Evolutionary conservation across 2,329 filamentous ascomycete genomes (phyloP).

Genomic region (Pyrenophora teres): DNA sequence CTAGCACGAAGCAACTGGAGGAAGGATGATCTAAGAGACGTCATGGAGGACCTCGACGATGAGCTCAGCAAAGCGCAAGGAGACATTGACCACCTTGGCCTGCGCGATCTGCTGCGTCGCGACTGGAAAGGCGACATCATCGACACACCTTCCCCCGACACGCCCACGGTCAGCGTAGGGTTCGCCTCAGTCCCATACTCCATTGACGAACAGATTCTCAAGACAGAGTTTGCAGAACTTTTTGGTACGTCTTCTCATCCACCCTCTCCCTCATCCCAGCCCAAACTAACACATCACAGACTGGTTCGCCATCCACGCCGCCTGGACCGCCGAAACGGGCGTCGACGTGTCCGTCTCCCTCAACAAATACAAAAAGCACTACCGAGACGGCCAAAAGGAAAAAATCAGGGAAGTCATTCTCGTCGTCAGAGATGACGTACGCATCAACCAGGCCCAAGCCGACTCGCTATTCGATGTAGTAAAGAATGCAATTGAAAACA

Average conservation of each 20-base stretch:
- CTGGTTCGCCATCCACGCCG: slow-evolving; percentile 56
- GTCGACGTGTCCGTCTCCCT: slow-evolving; percentile 53
- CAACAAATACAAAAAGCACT: slow-evolving; percentile 53
- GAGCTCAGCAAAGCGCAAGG: slow-evolving; percentile 51
- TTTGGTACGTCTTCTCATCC: slow-evolving; percentile 32
- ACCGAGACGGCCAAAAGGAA: slow-evolving; percentile 49
- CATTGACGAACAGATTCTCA: slow-evolving; percentile 53
- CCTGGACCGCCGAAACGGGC: slow-evolving; percentile 54
- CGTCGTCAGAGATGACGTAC: slow-evolving; percentile 52
- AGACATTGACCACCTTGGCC: slow-evolving; percentile 48
- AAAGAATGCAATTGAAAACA: slow-evolving; percentile 49
- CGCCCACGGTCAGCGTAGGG: slow-evolving; percentile 54
- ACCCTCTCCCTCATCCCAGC: too few relatives aligned
- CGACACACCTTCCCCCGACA: slow-evolving; percentile 53
- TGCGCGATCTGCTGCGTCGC: slow-evolving; percentile 53
- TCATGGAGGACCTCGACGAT: slow-evolving; percentile 51
- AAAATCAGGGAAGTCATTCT: slow-evolving; percentile 56
- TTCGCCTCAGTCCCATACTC: slow-evolving; percentile 55
- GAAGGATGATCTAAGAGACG: slow-evolving; percentile 45
- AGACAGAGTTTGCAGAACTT: slow-evolving; percentile 54
- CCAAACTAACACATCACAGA: slow-evolving; percentile 20
- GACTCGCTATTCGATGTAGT: slow-evolving; percentile 50
- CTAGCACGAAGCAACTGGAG: slow-evolving; percentile 52
- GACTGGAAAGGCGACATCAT: slow-evolving; percentile 57
- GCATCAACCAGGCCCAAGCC: slow-evolving; percentile 52